Conservation (phyloP, 2,329 filamentous ascomycete species). For the Huntiella savannae region DNA sequence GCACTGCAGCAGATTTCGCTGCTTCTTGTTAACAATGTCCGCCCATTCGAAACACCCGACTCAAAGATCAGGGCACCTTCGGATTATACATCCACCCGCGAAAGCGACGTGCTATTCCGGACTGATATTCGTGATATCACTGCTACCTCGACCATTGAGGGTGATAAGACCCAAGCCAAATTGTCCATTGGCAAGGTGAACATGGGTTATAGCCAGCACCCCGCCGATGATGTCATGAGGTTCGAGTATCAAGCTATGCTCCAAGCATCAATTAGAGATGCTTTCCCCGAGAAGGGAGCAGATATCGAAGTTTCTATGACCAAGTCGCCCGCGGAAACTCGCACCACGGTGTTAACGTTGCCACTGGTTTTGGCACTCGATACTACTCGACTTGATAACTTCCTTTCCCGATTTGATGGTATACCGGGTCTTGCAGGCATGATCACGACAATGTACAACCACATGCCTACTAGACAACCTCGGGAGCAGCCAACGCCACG, state of each 20-base stretch:
- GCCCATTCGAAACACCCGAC: constrained; percentile 31
- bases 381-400: constrained; percentile 65
- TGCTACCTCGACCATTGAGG: constrained; percentile 12
- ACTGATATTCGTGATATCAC: constrained; percentile 24
- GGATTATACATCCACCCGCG: constrained; percentile 15
- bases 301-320: constrained; percentile 37
- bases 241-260: constrained; percentile 40
- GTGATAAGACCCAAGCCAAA: neutral
- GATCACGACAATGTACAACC: constrained; percentile 15
- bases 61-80: constrained; percentile 25
- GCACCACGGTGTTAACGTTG: constrained; percentile 52
- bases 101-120: constrained; percentile 31
- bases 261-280: constrained; percentile 39
- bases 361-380: constrained; percentile 62
- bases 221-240: constrained; percentile 38
- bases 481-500: constrained; percentile 17
- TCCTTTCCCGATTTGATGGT: constrained; percentile 74
- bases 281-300: constrained; percentile 35
- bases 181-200: constrained; percentile 23
- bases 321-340: constrained; percentile 25
- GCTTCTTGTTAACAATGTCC: constrained; percentile 35
- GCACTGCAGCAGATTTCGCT: constrained; percentile 30
- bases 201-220: constrained; percentile 32
- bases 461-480: neutral
- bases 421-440: constrained; percentile 81